These are phyloP conservation scores for Melaleuca quinquenervia DNA, from an alignment of 345 rosid species.

Conservation along the genomic window DNA sequence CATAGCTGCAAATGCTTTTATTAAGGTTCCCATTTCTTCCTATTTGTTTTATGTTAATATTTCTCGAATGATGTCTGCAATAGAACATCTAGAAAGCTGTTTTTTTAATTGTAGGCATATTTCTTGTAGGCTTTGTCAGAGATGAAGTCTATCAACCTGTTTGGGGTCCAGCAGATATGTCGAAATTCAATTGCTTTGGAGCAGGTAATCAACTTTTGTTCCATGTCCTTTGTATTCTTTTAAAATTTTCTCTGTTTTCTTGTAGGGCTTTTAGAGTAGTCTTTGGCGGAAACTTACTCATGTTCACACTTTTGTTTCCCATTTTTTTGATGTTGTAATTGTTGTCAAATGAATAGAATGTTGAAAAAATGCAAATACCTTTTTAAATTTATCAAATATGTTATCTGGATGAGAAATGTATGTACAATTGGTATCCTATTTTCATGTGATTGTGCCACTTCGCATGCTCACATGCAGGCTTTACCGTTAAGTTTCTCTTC, in stretches of 20 bases:
- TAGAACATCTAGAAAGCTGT: neutral
- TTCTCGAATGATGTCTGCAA: neutral
- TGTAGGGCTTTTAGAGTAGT: neutral
- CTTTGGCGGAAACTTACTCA: neutral
- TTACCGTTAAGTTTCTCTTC: neutral
- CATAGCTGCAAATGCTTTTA: constrained; percentile 72
- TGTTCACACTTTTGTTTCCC: neutral
- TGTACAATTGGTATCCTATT: neutral
- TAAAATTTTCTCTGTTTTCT: neutral
- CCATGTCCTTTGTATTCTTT: neutral
- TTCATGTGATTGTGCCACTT: neutral
- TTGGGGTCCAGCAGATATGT: constrained; percentile 99
- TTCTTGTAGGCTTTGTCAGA: constrained; percentile 65
- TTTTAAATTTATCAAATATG: neutral
- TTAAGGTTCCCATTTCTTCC: constrained; percentile 47
- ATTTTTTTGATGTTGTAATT: neutral
- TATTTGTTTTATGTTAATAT: neutral
- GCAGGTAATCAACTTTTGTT: constrained; percentile 45
- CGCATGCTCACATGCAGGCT: neutral
- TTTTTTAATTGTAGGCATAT: neutral
- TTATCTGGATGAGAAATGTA: neutral
- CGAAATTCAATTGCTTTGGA: constrained; percentile 93
- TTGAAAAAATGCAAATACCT: neutral
- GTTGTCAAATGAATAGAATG: neutral
- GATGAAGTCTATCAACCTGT: constrained; percentile 77